Base-by-base conservation (phyloP, 1,139 yeast species). In the Arxiozyma heterogenica region DNA sequence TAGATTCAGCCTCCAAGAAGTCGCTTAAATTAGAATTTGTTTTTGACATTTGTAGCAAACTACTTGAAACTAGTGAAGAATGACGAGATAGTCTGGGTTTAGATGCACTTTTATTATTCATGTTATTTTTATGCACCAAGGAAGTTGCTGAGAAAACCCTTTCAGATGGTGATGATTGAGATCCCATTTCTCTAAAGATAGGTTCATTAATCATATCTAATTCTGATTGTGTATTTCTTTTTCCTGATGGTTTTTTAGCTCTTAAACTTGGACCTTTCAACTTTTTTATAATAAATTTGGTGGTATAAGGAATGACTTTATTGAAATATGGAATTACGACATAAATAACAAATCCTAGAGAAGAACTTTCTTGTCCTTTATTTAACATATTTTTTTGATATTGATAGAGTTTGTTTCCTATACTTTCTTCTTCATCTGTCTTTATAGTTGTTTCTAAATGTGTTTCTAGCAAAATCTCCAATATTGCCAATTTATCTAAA, bases 281-380 rank as follows among this genome's bases (percentile, higher is more conserved):
- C 54, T 75, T 78, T 42, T 73, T 75, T 7, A 80, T 70, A n/a
- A 80, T 70, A 57, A 74, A 75, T 52, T 74, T 74, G 21, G 80
- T 74, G 1, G 78, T 65, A 34, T 69, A 58, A 0, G 86, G 85
- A 7, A 80, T 65, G 54, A 71, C 75, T 55, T 75, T 77, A 53
- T 74, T 76, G 63, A 73, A 82, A 63, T 77, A 80, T 0, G 86
- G 86, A 0, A 81, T 73, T 4, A 82, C 58, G 6, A 81, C 81
- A 59, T 77, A 77, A 1, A 76, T 80, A 46, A 80, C 67, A 61
- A 80, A 82, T 4, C 81, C 82, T n/a, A 69, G 61, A 0, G 79
- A 69, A 22, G 77, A 73, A 1, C 64, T 56, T 49, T 69, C 72
- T 41, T 64, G 63, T 34, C 59, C 58, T 42, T 59, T 61, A 51